phyloP scores from a whole-genome alignment of 2,329 filamentous ascomycete genomes.

The Cordyceps militaris region DNA sequence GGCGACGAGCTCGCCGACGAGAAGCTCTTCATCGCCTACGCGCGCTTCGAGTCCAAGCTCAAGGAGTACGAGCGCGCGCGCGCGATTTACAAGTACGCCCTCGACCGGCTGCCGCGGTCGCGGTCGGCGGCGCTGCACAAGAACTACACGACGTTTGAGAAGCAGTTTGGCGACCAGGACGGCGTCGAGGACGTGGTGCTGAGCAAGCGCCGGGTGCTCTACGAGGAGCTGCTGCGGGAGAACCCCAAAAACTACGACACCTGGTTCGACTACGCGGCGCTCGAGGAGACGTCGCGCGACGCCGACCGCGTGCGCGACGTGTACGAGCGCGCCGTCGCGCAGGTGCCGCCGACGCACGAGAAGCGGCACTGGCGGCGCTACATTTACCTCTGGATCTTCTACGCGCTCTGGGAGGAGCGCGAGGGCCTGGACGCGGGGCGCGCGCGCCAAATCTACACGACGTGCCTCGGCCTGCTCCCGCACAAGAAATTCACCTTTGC shows the following conservation, averaged over 20 bases:
- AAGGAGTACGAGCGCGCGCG: conserved; percentile 92
- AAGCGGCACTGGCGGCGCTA: conserved; percentile 97
- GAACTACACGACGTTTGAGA: conserved; percentile 94
- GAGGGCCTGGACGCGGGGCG: conserved; percentile 71
- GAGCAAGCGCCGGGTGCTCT: conserved; percentile 87
- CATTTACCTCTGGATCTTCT: conserved; percentile 97
- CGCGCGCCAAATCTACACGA: conserved; percentile 82
- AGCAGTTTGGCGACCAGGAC: conserved; percentile 89
- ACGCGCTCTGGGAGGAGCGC: conserved; percentile 90
- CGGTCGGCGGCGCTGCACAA: conserved; percentile 82
- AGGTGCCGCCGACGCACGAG: conserved; percentile 89
- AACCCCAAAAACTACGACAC: conserved; percentile 95
- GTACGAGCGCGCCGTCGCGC: conserved; percentile 92
- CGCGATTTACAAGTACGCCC: conserved; percentile 93
- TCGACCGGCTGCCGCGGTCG: conserved; percentile 84
- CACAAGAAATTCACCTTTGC: conserved; percentile 97
- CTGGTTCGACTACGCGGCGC: conserved; percentile 90
- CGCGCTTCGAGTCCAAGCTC: conserved; percentile 87
- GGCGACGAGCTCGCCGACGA: conserved; percentile 96
- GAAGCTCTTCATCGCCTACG: conserved; percentile 89
- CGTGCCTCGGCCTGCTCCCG: conserved; percentile 79
- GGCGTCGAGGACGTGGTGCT: conserved; percentile 93
- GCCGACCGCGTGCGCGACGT: conserved; percentile 79
- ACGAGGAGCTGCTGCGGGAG: conserved; percentile 89
- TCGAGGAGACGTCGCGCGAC: conserved; percentile 83